Conservation (phyloP, 2,329 filamentous ascomycete species). For the Tothia fuscella region DNA sequence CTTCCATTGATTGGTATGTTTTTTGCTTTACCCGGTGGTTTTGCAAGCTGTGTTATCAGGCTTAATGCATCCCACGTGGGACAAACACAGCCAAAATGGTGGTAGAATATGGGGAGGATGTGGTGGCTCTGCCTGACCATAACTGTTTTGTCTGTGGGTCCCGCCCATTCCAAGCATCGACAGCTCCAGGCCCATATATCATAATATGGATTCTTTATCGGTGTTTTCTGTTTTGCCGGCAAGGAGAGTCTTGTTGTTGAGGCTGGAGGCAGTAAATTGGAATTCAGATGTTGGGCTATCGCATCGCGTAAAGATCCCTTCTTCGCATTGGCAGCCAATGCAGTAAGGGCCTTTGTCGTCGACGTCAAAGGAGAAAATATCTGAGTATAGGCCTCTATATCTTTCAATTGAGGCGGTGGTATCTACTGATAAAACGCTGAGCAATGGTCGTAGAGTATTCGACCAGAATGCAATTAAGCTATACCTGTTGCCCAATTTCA, state of each 20-base stretch:
- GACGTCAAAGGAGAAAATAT: slow-evolving; percentile 52
- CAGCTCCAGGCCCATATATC: slow-evolving; percentile 57
- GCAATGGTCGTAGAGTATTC: neutral
- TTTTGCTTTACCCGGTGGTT: slow-evolving; percentile 20
- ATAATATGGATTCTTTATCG: slow-evolving; percentile 53
- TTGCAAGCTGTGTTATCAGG: slow-evolving; percentile 42
- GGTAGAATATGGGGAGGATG: slow-evolving; percentile 60
- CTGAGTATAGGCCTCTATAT: slow-evolving; percentile 54
- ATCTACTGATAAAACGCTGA: slow-evolving; percentile 15
- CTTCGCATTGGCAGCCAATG: slow-evolving; percentile 53
- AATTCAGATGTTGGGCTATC: slow-evolving; percentile 44
- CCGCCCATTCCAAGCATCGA: slow-evolving; percentile 52
- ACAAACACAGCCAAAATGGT: slow-evolving; percentile 65
- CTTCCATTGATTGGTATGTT: slow-evolving; percentile 24
- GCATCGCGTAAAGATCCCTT: slow-evolving; percentile 47
- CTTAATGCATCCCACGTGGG: slow-evolving; percentile 55
- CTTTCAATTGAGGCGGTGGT: slow-evolving; percentile 39
- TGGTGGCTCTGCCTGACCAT: slow-evolving; percentile 50
- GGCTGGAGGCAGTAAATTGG: slow-evolving; percentile 37
- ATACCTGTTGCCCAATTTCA: slow-evolving; percentile 26
- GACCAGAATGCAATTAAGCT: neutral
- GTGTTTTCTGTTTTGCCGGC: slow-evolving; percentile 20
- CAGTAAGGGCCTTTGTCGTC: slow-evolving; percentile 50
- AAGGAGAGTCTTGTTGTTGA: slow-evolving; percentile 21
- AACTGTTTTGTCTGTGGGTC: slow-evolving; percentile 42